These are phyloP conservation scores for Cyberlindnera bimundalis DNA, from an alignment of 805 yeast species.

Conservation along the genomic window DNA sequence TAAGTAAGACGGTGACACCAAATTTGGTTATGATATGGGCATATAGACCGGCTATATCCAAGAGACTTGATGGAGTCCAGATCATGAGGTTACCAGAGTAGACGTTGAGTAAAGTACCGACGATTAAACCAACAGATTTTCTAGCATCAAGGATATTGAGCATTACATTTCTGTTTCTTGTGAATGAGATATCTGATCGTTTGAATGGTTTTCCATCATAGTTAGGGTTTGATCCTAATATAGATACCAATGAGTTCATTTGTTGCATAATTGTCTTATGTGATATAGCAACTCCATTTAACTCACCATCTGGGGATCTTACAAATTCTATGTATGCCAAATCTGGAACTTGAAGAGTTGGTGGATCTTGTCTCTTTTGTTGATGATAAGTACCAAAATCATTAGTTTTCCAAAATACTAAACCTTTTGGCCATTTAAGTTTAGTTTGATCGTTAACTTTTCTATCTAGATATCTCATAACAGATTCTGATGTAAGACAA, in stretches of 20 bases:
- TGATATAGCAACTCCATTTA: slow-evolving; percentile 89
- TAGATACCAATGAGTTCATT: slow-evolving; percentile 69
- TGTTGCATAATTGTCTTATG: slow-evolving; percentile 88
- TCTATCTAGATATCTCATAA: slow-evolving; percentile 70
- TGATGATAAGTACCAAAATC: slow-evolving; percentile 76
- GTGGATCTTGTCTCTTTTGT: slow-evolving; percentile 54
- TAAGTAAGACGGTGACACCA: slow-evolving; percentile 68
- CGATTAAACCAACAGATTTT: slow-evolving; percentile 80
- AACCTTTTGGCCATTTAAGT: slow-evolving; percentile 69
- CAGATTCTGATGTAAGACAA: slow-evolving; percentile 77
- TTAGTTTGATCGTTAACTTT: slow-evolving; percentile 42
- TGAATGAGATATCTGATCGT: slow-evolving; percentile 48
- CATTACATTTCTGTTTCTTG: slow-evolving; percentile 50
- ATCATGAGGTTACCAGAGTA: slow-evolving; percentile 80
- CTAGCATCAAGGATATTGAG: slow-evolving; percentile 65
- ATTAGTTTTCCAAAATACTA: slow-evolving; percentile 76
- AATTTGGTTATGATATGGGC: slow-evolving; percentile 74
- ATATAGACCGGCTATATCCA: slow-evolving; percentile 81
- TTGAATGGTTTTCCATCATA: slow-evolving; percentile 42
- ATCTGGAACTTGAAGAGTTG: slow-evolving; percentile 71
- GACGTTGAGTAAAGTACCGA: slow-evolving; percentile 76
- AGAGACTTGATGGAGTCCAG: slow-evolving; percentile 71
- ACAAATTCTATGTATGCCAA: slow-evolving; percentile 92
- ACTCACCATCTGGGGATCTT: slow-evolving; percentile 84
- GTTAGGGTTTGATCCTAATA: slow-evolving; percentile 62